Base-by-base conservation (phyloP, 1,284 basidiomycete species). In the Ustilago trichophora region DNA sequence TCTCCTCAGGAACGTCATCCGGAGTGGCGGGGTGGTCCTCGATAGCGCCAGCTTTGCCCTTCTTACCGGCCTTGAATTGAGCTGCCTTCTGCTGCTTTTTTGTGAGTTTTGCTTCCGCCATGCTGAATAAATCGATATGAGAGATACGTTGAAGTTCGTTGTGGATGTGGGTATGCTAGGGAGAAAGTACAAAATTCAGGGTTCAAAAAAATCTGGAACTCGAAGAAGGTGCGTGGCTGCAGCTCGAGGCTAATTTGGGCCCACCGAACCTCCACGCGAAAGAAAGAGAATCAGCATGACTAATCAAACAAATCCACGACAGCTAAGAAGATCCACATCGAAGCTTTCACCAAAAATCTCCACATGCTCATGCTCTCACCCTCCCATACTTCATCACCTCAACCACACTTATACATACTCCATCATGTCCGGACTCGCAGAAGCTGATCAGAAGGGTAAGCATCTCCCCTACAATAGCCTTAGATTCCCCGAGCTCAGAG, bases 81-180 rank as follows among this genome's bases (percentile, higher is more conserved):
- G 60, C 70, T 8, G 73, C 70, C 41, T 77, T 77, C 19, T 72
- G 68, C 55, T 77, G 72, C 42, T 74, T 72, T 51, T 78, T 78
- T 19, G 76, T 76, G 40, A 70, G 56, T 32, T 66, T 71, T 21
- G 34, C 34, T 32, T 43, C 57, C 21, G 49, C 45, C 65, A 68
- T 68, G 3, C 6, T 40, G 41, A 10, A n/a, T n/a, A n/a, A n/a
- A n/a, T n/a, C n/a, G n/a, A n/a, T n/a, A n/a, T n/a, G n/a, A n/a
- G n/a, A n/a, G n/a, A n/a, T n/a, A n/a, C n/a, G n/a, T n/a, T n/a
- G n/a, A n/a, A n/a, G n/a, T n/a, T n/a, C 35, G 13, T 36, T 33
- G 11, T 24, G 24, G 22, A 15, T n/a, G n/a, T n/a, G n/a, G n/a
- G n/a, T n/a, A n/a, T n/a, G n/a, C n/a, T n/a, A n/a, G n/a, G n/a